Base-by-base conservation (phyloP, 495 filamentous ascomycete species). In the Clohesyomyces aquaticus region DNA sequence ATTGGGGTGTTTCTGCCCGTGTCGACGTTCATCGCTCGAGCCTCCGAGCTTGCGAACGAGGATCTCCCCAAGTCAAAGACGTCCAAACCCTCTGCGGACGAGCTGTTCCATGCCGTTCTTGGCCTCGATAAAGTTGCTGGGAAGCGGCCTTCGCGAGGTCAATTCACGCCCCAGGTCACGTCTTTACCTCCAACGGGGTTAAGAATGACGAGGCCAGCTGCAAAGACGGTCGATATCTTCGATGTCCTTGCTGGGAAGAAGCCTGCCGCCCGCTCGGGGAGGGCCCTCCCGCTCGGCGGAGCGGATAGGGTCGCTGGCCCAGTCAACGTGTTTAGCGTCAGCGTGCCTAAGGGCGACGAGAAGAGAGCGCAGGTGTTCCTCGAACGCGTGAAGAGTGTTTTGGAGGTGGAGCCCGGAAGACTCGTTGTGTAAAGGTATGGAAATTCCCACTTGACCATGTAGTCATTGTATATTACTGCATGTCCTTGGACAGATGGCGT, bases 101-200 rank as follows among this genome's bases (percentile, higher is more conserved):
- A 96, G 66, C 81, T 98, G 6, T 97, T 98, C 75, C 84, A 96
- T 70, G 84, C 93, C 71, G 78, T 98, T 16, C 82, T 98, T 11
- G 93, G 93, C 22, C 75, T 90, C 1, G 82, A 87, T 58, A 85
- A 84, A 65, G 77, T 85, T 8, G 66, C 78, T 50, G 72, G 72
- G 14, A 77, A 79, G 21, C 42, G 50, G 28, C 73, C 73, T 2
- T 80, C 81, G 1, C 78, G 79, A 25, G 87, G 87, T 1, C 75
- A 77, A 51, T 96, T 89, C 69, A 74, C 86, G 1, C 92, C 93
- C 1, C 89, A 93, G 73, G 78, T 96, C 46, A 86, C 85, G 35
- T 84, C 85, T 18, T 72, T 90, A 1, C 74, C 82, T 19, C 66
- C 78, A 47, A 77, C 67, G 51, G 71, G 65, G 22, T 67, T 66